Conservation (phyloP, 768 basidiomycete genomes). For the Tulasnella calospora region DNA sequence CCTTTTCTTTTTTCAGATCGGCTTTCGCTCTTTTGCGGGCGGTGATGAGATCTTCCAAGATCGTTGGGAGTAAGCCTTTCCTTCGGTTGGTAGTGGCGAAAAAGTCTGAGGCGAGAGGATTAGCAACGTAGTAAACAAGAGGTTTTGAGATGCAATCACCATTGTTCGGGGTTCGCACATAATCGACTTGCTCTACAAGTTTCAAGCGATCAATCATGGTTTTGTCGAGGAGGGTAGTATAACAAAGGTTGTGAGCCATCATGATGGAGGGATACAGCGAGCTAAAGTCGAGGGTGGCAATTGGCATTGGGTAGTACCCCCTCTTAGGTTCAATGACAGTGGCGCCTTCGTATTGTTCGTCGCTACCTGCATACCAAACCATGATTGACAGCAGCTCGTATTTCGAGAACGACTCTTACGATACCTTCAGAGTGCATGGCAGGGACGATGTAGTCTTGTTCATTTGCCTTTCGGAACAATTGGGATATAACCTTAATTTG, state of each 20-base stretch:
- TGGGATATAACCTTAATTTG: conserved; percentile 99
- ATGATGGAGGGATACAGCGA: conserved; percentile 99
- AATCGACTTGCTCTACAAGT: conserved; percentile 81
- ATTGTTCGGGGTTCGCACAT: conserved; percentile 91
- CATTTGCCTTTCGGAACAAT: conserved; percentile 86
- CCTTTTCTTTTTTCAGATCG: conserved; percentile 93
- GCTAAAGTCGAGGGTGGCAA: conserved; percentile 97
- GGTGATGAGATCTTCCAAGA: conserved; percentile 88
- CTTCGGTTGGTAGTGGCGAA: conserved; percentile 69
- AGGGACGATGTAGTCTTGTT: conserved; percentile 86
- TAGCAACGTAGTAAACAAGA: not conserved
- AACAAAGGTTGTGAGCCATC: conserved; percentile 99
- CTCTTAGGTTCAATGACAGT: conserved; percentile 96
- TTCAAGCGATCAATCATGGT: conserved; percentile 67
- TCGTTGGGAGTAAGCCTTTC: conserved; percentile 85
- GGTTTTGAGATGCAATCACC: conserved; percentile 45
- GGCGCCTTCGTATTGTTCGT: conserved; percentile 98
- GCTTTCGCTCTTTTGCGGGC: conserved; percentile 93
- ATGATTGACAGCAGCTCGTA: not conserved
- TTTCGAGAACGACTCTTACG: not conserved
- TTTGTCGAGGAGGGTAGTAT: conserved; percentile 90
- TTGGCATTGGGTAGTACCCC: conserved; percentile 94
- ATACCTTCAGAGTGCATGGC: conserved; percentile 77
- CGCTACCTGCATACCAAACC: conserved; percentile 53
- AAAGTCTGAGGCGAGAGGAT: conserved; percentile 53